These are phyloP conservation scores for Russula lepida DNA, from an alignment of 768 basidiomycete genomes.

Conservation along the genomic window DNA sequence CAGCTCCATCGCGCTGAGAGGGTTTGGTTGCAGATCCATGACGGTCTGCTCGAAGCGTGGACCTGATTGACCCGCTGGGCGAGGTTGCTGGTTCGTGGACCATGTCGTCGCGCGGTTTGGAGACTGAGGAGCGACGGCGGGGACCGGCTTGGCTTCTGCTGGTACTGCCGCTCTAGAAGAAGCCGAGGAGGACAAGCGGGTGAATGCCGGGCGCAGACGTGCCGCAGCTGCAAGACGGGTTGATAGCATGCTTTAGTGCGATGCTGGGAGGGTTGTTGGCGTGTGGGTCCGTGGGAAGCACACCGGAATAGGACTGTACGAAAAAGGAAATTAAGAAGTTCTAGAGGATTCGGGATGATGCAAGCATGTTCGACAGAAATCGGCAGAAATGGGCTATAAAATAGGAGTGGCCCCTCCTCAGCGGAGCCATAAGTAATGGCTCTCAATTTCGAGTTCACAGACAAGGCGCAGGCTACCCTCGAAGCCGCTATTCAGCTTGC, in stretches of 20 bases:
- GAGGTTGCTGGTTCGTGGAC: constrained; percentile 74
- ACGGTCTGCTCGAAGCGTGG: constrained; percentile 91
- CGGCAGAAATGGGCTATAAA: neutral
- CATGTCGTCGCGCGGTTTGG: constrained; percentile 80
- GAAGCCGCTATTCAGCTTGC: constrained; percentile 70
- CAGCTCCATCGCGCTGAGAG: constrained; percentile 86
- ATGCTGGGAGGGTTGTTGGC: neutral
- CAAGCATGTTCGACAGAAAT: neutral
- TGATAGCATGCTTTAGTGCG: constrained; percentile 6
- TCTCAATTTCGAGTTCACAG: constrained; percentile 72
- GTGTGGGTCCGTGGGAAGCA: constrained; percentile 4
- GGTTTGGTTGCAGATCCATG: constrained; percentile 81
- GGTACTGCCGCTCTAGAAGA: constrained; percentile 22
- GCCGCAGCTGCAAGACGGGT: constrained; percentile 3
- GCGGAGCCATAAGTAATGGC: neutral
- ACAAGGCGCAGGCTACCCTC: constrained; percentile 67
- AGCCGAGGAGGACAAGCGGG: constrained; percentile 10
- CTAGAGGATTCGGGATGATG: constrained; percentile 4
- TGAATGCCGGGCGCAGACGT: constrained; percentile 18
- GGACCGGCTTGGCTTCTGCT: constrained; percentile 21
- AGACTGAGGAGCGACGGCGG: constrained; percentile 49
- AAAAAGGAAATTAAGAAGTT: neutral
- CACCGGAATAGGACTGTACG: neutral
- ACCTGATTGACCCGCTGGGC: constrained; percentile 48
- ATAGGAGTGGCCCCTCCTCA: constrained; percentile 28